Percentiles rank a stretch among this genome's conserved stretches.
phyloP scores from a whole-genome alignment of 2,329 filamentous ascomycete species.

The Colletotrichum sp. region DNA sequence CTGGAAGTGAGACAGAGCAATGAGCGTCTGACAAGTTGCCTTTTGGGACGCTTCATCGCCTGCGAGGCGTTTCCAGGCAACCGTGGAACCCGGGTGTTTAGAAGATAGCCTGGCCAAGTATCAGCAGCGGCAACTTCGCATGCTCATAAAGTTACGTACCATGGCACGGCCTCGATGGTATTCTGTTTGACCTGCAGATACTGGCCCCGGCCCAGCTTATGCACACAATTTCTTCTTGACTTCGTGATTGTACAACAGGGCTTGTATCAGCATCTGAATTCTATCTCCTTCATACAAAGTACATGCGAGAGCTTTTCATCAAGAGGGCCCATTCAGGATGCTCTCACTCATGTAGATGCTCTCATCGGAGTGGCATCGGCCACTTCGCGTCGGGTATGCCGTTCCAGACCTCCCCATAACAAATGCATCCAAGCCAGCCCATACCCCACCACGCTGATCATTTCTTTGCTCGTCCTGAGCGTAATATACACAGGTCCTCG shows the following conservation, averaged over 20 bases:
- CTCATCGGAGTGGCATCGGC: not conserved
- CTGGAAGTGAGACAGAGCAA: not conserved
- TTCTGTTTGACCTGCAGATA: not conserved
- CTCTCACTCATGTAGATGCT: conserved; percentile 6
- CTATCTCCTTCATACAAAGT: conserved; percentile 25
- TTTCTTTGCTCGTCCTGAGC: conserved; percentile 13
- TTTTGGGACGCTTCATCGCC: not conserved
- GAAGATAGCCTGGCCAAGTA: not conserved
- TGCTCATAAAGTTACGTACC: not conserved
- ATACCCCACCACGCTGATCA: conserved; percentile 15
- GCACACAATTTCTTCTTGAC: not conserved
- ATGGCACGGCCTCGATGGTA: not conserved
- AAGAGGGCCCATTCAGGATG: conserved; percentile 1
- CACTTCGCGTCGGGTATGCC: conserved; percentile 11
- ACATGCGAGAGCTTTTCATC: conserved; percentile 19
- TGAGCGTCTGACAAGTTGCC: not conserved
- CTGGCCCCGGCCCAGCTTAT: not conserved
- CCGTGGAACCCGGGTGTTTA: not conserved
- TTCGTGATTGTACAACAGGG: not conserved
- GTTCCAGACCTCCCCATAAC: conserved; percentile 14
- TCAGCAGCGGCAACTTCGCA: not conserved
- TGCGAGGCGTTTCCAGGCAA: not conserved
- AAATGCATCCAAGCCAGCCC: conserved; percentile 13
- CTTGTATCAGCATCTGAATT: conserved; percentile 15
- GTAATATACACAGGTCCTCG: conserved; percentile 22